A percentile compares a stretch with the other conserved stretches of the same genome.
Conservation (phyloP, 768 basidiomycete species). For the Cystofilobasidium ferigula region DNA sequence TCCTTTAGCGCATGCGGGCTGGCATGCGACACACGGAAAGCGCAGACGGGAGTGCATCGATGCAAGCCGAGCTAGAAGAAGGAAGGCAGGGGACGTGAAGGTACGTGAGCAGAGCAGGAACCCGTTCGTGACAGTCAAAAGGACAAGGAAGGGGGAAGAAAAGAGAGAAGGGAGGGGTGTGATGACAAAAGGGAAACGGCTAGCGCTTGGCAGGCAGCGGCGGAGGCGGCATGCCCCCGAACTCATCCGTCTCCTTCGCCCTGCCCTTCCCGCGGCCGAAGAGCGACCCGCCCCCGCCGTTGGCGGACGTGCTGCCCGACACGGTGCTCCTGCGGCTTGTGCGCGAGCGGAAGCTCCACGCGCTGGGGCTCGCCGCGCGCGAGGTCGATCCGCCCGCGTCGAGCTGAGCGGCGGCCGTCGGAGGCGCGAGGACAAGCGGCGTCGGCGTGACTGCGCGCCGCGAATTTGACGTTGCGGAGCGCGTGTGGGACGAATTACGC, state of each 20-base stretch:
- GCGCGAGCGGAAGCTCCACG: neutral
- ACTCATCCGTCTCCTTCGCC: neutral
- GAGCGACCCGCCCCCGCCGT: neutral
- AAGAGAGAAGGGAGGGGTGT: too few relatives aligned
- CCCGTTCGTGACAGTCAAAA: too few relatives aligned
- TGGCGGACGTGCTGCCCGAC: neutral
- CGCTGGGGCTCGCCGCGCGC: neutral
- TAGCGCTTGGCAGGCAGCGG: neutral
- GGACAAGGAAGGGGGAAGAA: too few relatives aligned
- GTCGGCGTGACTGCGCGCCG: neutral
- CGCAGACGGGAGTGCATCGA: too few relatives aligned
- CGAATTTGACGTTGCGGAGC: neutral
- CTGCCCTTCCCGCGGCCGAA: neutral
- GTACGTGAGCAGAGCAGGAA: too few relatives aligned
- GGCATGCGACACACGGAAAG: too few relatives aligned
- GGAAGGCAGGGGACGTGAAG: too few relatives aligned
- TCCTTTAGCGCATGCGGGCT: too few relatives aligned
- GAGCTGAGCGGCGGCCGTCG: neutral
- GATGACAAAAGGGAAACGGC: too few relatives aligned
- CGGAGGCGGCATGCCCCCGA: neutral
- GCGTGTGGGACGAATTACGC: neutral
- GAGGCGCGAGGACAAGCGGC: neutral
- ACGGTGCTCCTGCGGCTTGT: neutral
- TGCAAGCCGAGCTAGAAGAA: too few relatives aligned
- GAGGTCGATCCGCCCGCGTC: neutral